These are phyloP conservation scores for Lycium barbarum DNA, from an alignment of 257 asterid genomes.

Conservation along the genomic window DNA sequence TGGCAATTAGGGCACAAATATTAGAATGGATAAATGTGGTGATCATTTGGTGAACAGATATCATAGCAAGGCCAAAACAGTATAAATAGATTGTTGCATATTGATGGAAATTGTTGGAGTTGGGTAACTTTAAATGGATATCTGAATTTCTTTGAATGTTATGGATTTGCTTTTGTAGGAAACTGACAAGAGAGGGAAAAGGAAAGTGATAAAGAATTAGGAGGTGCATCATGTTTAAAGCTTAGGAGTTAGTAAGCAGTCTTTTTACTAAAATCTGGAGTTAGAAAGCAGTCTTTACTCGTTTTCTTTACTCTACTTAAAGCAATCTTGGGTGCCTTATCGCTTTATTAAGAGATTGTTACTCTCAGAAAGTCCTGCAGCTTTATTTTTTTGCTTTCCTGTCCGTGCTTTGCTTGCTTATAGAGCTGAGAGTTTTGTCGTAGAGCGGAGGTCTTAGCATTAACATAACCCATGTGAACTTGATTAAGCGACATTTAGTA, in stretches of 20 bases:
- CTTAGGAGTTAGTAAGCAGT: not conserved
- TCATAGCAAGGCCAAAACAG: slow-evolving; percentile 12
- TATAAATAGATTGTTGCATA: slow-evolving; percentile 14
- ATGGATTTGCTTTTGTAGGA: slow-evolving; percentile 20
- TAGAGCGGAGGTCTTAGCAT: slow-evolving; percentile 34
- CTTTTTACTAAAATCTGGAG: not conserved
- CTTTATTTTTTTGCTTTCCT: slow-evolving; percentile 29
- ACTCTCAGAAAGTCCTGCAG: not conserved
- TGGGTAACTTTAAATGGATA: not conserved
- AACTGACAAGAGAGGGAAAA: slow-evolving; percentile 11
- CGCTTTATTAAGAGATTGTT: not conserved
- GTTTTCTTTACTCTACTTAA: slow-evolving; percentile 13
- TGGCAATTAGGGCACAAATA: not conserved
- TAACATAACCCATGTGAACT: slow-evolving; percentile 46
- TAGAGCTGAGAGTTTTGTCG: slow-evolving; percentile 37
- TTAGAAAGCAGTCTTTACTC: not conserved
- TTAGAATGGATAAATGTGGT: not conserved
- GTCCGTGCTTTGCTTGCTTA: slow-evolving; percentile 35
- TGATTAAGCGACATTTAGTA: slow-evolving; percentile 54
- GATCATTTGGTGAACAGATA: not conserved
- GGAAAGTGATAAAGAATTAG: not conserved
- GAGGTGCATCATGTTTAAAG: slow-evolving; percentile 28
- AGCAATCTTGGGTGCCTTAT: slow-evolving; percentile 1
- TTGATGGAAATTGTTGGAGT: slow-evolving; percentile 13
- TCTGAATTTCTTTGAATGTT: slow-evolving; percentile 14